A percentile compares a stretch with the other conserved stretches of the same genome.
Conservation (phyloP, 495 filamentous ascomycete genomes). For the Podospora australis region DNA sequence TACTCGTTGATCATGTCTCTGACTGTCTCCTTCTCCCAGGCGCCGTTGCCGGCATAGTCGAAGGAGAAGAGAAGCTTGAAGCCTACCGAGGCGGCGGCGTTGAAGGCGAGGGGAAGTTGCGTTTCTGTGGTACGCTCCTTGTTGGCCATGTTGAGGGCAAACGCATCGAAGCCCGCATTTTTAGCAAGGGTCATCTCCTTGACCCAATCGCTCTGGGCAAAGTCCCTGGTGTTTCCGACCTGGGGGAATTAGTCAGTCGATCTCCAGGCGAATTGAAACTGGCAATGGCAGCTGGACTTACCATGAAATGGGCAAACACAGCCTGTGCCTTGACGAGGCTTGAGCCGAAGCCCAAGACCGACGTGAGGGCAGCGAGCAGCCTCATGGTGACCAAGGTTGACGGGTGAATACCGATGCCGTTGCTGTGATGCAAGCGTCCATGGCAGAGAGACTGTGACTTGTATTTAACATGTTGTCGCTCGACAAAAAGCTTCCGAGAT, state of each 20-base stretch:
- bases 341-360: not conserved
- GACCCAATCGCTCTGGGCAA: not conserved
- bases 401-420: too few relatives aligned
- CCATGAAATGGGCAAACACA: not conserved
- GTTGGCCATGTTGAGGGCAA: not conserved
- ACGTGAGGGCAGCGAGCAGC: not conserved
- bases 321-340: not conserved
- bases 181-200: not conserved
- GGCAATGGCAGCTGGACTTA: too few relatives aligned
- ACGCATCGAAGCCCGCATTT: not conserved
- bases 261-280: too few relatives aligned
- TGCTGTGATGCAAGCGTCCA: not conserved
- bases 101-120: not conserved
- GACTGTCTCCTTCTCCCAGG: too few relatives aligned
- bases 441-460: too few relatives aligned
- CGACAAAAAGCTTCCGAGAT: too few relatives aligned
- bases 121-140: not conserved
- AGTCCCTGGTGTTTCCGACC: not conserved
- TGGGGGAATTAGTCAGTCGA: too few relatives aligned
- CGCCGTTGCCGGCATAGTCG: slow-evolving; percentile 29
- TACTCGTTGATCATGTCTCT: too few relatives aligned
- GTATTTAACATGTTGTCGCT: too few relatives aligned
- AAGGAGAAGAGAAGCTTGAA: slow-evolving; percentile 40
- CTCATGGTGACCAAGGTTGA: too few relatives aligned
- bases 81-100: not conserved